Conservation (phyloP, 345 rosid species). For the Eucalyptus coolabah region DNA sequence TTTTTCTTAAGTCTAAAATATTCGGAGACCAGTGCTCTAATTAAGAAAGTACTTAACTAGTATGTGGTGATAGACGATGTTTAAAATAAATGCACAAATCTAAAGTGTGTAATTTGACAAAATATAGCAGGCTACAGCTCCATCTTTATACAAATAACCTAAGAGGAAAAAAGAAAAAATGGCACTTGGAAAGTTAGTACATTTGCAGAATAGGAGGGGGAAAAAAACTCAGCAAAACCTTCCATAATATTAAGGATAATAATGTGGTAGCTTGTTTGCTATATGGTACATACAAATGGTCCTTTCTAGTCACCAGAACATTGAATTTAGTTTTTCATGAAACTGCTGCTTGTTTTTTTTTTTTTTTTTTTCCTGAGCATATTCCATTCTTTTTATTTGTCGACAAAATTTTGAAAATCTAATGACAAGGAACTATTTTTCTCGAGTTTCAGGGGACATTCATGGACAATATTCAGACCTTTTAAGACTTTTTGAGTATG, state of each 20-base stretch:
- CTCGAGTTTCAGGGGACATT: conserved; percentile 54
- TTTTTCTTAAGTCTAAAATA: not conserved
- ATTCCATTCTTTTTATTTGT: not conserved
- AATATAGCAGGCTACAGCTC: not conserved
- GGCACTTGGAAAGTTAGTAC: not conserved
- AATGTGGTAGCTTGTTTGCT: not conserved
- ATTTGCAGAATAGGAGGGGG: not conserved
- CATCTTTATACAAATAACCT: not conserved
- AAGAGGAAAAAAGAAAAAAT: not conserved
- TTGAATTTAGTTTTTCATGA: not conserved
- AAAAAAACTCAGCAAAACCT: not conserved
- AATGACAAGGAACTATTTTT: not conserved
- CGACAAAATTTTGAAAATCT: not conserved
- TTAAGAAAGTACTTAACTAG: not conserved
- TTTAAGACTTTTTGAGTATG: conserved; percentile 76
- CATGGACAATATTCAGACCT: conserved; percentile 89
- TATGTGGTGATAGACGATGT: not conserved
- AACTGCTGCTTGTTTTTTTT: not conserved
- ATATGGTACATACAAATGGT: not conserved
- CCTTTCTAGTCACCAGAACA: not conserved
- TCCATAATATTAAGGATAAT: not conserved
- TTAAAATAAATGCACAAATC: not conserved
- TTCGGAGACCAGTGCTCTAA: not conserved
- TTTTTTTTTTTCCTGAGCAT: not conserved
- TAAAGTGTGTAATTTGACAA: not conserved